Base-by-base conservation (phyloP, 2,329 filamentous ascomycete species). In the Ceratocystis eucalypticola region DNA sequence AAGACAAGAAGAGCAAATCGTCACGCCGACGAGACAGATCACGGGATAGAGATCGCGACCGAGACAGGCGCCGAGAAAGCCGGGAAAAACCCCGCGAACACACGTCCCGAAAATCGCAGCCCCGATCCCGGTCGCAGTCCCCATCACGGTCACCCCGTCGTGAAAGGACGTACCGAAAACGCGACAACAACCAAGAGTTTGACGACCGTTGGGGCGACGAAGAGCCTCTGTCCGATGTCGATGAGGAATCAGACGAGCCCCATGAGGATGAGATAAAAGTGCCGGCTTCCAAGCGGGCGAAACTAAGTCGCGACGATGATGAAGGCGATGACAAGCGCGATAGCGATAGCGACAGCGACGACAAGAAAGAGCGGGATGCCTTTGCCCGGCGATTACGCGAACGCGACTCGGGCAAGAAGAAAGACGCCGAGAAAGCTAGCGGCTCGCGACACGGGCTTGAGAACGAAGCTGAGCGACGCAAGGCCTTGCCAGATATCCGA, bases 131-230 rank as follows among this genome's bases (percentile, higher is more conserved):
- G 17, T 50, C 46, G 17, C 45, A 37, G 45, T 69, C 69, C 25
- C 69, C 75, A 66, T 76, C 75, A 1, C 71, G 72, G 59, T 78
- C 77, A 10, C 71, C 73, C 4, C 73, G 72, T 33, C 75, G 74
- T 17, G 73, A 77, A 1, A 80, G 77, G 68, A 74, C 77, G 30
- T 78, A 79, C 66, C 77, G 76, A 66, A 77, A 72, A 72, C 74
- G 75, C 73, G 74, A 76, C 69, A 25, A 69, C 74, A 70, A 72
- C 75, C 70, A 72, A 67, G 44, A 88, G 69, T 87, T 88, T 70
- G 88, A 91, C 61, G 88, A 91, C 72, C 80, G 88, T 65, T 95
- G 91, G 90, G 90, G 86, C 0, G 89, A 94, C 71, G 88, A 92
- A 72, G 88, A 89, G 70, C 77, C 78, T 30, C 73, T 74, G 0